These are phyloP conservation scores for Conticribra guillardii DNA, from an alignment of 108 stramenopile genomes.

Conservation along the genomic window DNA sequence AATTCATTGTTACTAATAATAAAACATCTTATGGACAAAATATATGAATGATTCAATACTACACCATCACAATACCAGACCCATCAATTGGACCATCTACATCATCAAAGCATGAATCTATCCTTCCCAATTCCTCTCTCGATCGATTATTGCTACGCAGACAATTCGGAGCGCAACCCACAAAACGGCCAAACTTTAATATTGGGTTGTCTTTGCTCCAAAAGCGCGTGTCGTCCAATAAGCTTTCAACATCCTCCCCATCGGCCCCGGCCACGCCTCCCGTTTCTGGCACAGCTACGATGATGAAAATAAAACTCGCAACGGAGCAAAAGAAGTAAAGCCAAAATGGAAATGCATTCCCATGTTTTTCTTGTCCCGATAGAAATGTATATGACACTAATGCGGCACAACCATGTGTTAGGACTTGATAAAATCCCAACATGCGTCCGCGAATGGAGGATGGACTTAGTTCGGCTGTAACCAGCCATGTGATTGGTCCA, in stretches of 20 bases:
- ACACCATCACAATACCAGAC: neutral
- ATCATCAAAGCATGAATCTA: constrained; percentile 52
- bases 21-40: no score
- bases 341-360: constrained; percentile 47
- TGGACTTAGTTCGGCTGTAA: constrained; percentile 61
- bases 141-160: constrained; percentile 2
- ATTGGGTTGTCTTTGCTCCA: constrained; percentile 45
- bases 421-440: constrained; percentile 49
- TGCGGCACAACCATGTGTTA: constrained; percentile 48
- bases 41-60: no score
- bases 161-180: constrained; percentile 18
- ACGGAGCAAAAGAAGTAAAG: constrained; percentile 45
- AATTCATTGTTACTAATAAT: no score
- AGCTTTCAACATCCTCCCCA: constrained; percentile 45
- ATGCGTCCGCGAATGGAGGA: constrained; percentile 57
- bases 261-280: constrained; percentile 41
- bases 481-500: constrained; percentile 62
- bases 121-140: constrained; percentile 40
- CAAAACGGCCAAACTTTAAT: neutral
- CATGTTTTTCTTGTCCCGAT: constrained; percentile 45
- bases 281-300: constrained; percentile 50
- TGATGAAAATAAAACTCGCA: constrained; percentile 32
- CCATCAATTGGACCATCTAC: constrained; percentile 3
- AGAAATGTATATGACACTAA: constrained; percentile 51
- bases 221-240: constrained; percentile 44